Base-by-base conservation (phyloP, 441 rosid species). In the Gossypium davidsonii region DNA sequence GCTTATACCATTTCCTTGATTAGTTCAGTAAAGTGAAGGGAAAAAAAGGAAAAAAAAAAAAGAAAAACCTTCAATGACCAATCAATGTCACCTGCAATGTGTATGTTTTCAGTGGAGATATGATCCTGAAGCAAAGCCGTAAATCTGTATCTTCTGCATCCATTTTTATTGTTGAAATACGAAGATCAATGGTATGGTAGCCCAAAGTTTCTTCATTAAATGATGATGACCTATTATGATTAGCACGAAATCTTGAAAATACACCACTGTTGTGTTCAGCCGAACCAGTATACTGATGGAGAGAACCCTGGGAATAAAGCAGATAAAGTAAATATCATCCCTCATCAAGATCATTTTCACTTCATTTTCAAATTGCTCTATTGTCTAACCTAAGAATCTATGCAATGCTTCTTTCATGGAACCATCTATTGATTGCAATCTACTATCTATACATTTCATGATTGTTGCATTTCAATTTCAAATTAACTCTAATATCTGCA, bases 91-190 rank as follows among this genome's bases (percentile, higher is more conserved):
- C 98, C 97, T 94, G 96, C 75, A 94, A 82, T 58, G 96, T 91
- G 82, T 83, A 91, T 48, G 89, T 84, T 80, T 90, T 91, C 59
- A 73, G 67, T 26, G 97, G 98, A 69, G 96, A 90, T 76, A 94
- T 86, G 77, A 94, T 84, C 83, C 97, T 90, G 83, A 94, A 94
- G 81, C 98, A 94, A 64, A 94, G 92, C 65, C 96, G 87, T 66
- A 91, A 80, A 84, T 89, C 88, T 68, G 84, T 83, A 78, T 94
- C 92, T 66, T 90, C 97, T 52, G 95, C 90, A 15, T 94, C 97
- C 77, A 90, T 74, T 82, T 94, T 94, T 78, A 90, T 79, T 60
- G 87, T 84, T 58, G 90, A 87, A 44, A 91, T 91, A 53, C 65
- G 89, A 76, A 94, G 94, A 83, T 94, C 92, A 65, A 94, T 75